These are phyloP conservation scores for Lactarius evosmus DNA, from an alignment of 768 basidiomycete species.

Conservation along the genomic window DNA sequence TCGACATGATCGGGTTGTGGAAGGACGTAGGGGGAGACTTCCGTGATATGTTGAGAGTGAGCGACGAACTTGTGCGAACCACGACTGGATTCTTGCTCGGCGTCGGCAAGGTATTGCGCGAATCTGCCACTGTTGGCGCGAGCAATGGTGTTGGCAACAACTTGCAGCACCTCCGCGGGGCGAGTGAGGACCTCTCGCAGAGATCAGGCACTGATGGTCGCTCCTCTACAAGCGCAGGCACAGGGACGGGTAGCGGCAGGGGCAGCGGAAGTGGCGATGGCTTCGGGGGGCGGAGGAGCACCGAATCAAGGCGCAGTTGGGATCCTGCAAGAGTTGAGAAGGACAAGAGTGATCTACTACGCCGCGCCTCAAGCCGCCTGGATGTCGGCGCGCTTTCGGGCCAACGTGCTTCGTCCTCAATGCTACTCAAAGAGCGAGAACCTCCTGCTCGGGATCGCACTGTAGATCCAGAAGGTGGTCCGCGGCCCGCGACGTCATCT, in stretches of 20 bases:
- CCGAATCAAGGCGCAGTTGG: conserved; percentile 48
- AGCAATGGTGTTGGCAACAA: conserved; percentile 29
- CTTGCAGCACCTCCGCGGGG: conserved; percentile 47
- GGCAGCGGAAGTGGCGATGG: conserved; percentile 55
- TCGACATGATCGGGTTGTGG: conserved; percentile 59
- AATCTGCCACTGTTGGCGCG: conserved; percentile 38
- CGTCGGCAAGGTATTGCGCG: conserved; percentile 65
- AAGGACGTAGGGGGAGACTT: conserved; percentile 65
- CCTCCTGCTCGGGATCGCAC: conserved; percentile 3
- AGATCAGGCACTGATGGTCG: conserved; percentile 37
- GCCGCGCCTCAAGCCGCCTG: conserved; percentile 33
- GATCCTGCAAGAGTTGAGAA: conserved; percentile 35
- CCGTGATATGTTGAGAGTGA: conserved; percentile 64
- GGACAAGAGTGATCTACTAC: conserved; percentile 30
- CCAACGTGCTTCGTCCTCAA: conserved; percentile 29
- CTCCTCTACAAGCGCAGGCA: conserved; percentile 28
- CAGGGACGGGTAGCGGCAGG: conserved; percentile 32
- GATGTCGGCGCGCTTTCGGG: conserved; percentile 23
- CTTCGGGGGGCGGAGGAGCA: conserved; percentile 42
- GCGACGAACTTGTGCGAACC: conserved; percentile 75
- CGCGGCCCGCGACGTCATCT: conserved; percentile 28
- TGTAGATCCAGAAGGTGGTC: conserved; percentile 2
- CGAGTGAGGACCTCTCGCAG: conserved; percentile 48
- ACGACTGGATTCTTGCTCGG: conserved; percentile 76
- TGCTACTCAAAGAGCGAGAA: conserved; percentile 35